Percentiles rank a stretch among this genome's conserved stretches.
phyloP scores from a whole-genome alignment of 139 green algal species.

The Dunaliella primolecta region DNA sequence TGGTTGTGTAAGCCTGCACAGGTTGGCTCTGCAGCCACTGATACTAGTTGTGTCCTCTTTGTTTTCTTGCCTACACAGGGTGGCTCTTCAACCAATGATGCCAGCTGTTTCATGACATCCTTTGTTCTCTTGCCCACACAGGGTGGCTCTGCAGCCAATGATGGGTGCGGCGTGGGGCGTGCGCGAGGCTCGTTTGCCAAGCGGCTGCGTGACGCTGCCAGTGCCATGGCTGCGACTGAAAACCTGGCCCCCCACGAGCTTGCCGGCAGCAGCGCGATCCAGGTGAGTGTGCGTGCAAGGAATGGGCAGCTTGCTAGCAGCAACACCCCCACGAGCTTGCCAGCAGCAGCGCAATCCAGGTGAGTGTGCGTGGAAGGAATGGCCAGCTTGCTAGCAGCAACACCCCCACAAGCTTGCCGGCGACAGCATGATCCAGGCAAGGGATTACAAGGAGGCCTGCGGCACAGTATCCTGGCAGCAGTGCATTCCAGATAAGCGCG shows the following conservation, averaged over 20 bases:
- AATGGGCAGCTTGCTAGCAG: background rate
- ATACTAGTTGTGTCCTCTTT: too few relatives aligned
- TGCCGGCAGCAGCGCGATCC: conserved; percentile 11
- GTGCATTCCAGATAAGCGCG: too few relatives aligned
- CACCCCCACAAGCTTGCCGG: conserved; percentile 14
- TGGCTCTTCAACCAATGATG: too few relatives aligned
- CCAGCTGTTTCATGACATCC: too few relatives aligned
- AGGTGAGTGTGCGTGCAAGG: background rate
- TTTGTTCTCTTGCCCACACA: too few relatives aligned
- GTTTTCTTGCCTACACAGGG: too few relatives aligned
- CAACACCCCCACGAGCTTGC: conserved; percentile 17
- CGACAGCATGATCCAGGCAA: background rate
- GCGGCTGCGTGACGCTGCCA: conserved; percentile 24
- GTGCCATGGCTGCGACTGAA: conserved; percentile 27
- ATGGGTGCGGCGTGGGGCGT: background rate
- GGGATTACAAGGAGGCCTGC: too few relatives aligned
- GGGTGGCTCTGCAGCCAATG: background rate
- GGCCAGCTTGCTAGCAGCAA: background rate
- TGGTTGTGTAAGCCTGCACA: too few relatives aligned
- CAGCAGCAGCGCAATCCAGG: conserved; percentile 4
- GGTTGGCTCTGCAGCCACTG: too few relatives aligned
- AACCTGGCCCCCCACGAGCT: conserved; percentile 18
- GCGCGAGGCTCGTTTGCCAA: conserved; percentile 25
- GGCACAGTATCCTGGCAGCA: too few relatives aligned
- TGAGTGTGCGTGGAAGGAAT: background rate